Evolutionary conservation across 805 yeast species (phyloP).

Genomic region (Yamadazyma takamatsuzukensis): DNA sequence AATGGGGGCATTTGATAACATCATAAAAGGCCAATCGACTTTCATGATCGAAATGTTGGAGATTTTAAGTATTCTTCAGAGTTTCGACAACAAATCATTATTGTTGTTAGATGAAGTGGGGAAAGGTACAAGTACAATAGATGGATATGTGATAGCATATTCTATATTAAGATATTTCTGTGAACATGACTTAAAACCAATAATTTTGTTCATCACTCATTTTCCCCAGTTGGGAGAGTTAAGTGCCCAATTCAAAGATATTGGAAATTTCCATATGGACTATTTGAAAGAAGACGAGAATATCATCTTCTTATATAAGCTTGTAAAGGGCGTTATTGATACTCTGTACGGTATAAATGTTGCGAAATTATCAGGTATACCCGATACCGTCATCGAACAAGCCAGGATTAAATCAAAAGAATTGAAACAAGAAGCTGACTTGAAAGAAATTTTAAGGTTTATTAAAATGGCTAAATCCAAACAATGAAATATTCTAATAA

Average conservation of each 20-base stretch:
- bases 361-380: constrained; percentile 70
- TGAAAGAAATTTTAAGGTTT: constrained; percentile 1
- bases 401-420: constrained; percentile 41
- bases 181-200: constrained; percentile 34
- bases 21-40: constrained; percentile 73
- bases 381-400: constrained; percentile 38
- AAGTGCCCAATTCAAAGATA: constrained; percentile 35
- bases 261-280: constrained; percentile 71
- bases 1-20: constrained; percentile 82
- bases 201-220: constrained; percentile 80
- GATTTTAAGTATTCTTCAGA: constrained; percentile 52
- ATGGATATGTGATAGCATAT: constrained; percentile 81
- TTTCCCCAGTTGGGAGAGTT: constrained; percentile 63
- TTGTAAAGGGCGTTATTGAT: constrained; percentile 37
- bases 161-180: constrained; percentile 63
- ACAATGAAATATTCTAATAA: neutral
- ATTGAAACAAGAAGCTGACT: constrained; percentile 25
- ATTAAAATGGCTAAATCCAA: constrained; percentile 1
- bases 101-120: constrained; percentile 76
- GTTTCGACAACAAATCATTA: constrained; percentile 54
- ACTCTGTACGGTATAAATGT: constrained; percentile 84
- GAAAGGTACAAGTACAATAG: constrained; percentile 68
- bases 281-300: constrained; percentile 34
- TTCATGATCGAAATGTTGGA: constrained; percentile 77
- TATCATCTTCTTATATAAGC: constrained; percentile 34